Evolutionary conservation across 768 basidiomycete genomes (phyloP).

Genomic region (Lyophyllum shimeji): DNA sequence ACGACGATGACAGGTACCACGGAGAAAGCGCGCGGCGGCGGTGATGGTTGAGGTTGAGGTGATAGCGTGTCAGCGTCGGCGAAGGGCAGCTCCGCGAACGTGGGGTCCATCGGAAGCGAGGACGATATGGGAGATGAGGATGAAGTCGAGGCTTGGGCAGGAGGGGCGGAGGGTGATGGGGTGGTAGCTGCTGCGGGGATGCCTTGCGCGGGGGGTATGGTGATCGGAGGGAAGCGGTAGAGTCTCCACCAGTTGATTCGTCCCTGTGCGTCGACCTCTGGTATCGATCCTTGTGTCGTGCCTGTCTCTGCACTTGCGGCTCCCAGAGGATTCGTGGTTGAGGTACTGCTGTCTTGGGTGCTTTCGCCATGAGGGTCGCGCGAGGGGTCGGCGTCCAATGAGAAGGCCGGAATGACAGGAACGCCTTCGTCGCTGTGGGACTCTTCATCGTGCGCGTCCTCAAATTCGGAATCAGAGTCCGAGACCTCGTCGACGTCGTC

Average conservation of each 20-base stretch:
- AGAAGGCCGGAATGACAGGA: neutral
- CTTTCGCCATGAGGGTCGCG: neutral
- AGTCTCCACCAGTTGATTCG: slow-evolving; percentile 81
- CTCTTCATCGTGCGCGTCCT: slow-evolving; percentile 28
- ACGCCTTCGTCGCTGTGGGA: slow-evolving; percentile 14
- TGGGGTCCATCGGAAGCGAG: slow-evolving; percentile 10
- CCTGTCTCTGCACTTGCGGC: neutral
- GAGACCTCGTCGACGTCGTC: slow-evolving; percentile 28
- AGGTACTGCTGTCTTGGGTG: neutral
- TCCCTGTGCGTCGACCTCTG: slow-evolving; percentile 27
- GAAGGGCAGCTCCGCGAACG: slow-evolving; percentile 19
- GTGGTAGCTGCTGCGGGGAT: slow-evolving; percentile 12
- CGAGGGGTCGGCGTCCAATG: neutral
- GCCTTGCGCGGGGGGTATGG: slow-evolving; percentile 26
- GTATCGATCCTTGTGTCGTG: neutral
- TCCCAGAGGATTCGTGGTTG: neutral
- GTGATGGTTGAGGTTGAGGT: neutral
- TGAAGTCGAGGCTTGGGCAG: slow-evolving; percentile 17
- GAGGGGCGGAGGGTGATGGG: slow-evolving; percentile 6
- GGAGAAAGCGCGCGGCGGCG: slow-evolving; percentile 25
- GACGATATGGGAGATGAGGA: slow-evolving; percentile 9
- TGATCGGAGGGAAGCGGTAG: slow-evolving; percentile 77
- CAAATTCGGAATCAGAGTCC: slow-evolving; percentile 37
- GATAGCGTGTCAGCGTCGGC: slow-evolving; percentile 9
- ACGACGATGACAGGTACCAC: slow-evolving; percentile 85